Base-by-base conservation (phyloP, 257 asterid genomes). In the Linaria vulgaris region DNA sequence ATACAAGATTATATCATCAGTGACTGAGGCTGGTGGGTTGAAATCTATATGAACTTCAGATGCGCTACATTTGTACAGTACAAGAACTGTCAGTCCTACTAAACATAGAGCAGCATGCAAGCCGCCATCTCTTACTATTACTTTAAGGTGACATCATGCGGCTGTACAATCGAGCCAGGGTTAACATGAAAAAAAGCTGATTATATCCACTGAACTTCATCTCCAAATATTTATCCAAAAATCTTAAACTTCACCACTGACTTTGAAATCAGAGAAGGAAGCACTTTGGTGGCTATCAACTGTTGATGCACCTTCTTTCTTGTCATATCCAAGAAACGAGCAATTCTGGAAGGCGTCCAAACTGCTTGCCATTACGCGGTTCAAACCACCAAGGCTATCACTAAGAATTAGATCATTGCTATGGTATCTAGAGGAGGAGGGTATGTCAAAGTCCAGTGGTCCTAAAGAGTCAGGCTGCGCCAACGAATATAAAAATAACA, bases 381-480 rank as follows among this genome's bases (percentile, higher is more conserved):
- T 90, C 80, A 87, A 74, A 58, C 96, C 95, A 46, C 95, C 83
- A 16, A 88, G 79, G 79, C 97, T 90, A 74, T 94, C 97, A 56
- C 91, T 88, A 63, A 94, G 83, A 71, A 88, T 83, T 68, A 85
- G 90, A 69, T 94, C 95, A 20, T 80, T 87, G 73, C 70, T 81
- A 76, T 64, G 85, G 73, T 88, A 85, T 94, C 94, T 90, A 86
- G 88, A 79, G 10, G 97, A 79, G 8, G 97, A 73, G 75, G 91
- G 82, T 62, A 85, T 66, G 63, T 84, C 99, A 95, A 94, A 80
- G 66, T 94, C 96, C 79, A 94, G 74, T 16, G 89, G 82, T 72
- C 99, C 99, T 81, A 94, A 77, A 17, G 97, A 90, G 79, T 94
- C 97, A 2, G 96, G 90, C 99, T 94, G 97, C 75, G 69, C 50